Conservation (phyloP, 2,329 filamentous ascomycete species). For the Neofusicoccum kwambonambiense region DNA sequence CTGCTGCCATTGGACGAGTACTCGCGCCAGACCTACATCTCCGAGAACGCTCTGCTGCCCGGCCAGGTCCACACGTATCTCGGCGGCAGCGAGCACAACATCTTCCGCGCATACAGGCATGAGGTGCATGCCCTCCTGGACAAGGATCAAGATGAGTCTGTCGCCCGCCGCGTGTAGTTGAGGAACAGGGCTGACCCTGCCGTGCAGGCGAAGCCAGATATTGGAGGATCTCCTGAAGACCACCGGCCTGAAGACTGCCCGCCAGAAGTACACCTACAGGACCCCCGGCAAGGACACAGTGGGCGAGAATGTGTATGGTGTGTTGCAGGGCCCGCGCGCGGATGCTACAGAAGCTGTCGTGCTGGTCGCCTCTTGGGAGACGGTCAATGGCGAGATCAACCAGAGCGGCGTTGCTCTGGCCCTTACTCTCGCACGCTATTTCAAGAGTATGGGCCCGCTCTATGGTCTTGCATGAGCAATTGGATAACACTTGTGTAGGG, state of each 20-base stretch:
- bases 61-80: conserved; percentile 99
- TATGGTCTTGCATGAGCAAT: not conserved
- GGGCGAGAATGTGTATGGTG: conserved; percentile 90
- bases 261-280: conserved; percentile 83
- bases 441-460: conserved; percentile 64
- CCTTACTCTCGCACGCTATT: conserved; percentile 86
- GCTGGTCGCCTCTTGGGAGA: conserved; percentile 83
- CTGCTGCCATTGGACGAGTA: conserved; percentile 88
- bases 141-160: conserved; percentile 38
- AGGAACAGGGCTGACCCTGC: conserved; percentile 16
- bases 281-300: conserved; percentile 71
- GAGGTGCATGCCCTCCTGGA: conserved; percentile 68
- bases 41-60: conserved; percentile 91
- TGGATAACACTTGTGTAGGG: conserved; percentile 43
- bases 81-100: conserved; percentile 89
- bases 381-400: conserved; percentile 75
- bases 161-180: not conserved
- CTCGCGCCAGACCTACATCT: conserved; percentile 91
- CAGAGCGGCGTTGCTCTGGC: conserved; percentile 83
- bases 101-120: conserved; percentile 85
- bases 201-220: conserved; percentile 60
- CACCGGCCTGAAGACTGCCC: conserved; percentile 80
- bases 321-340: conserved; percentile 88
- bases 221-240: conserved; percentile 74
- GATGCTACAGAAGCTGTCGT: conserved; percentile 98